Conservation (phyloP, 306 rosid genomes). For the Senna tora region DNA sequence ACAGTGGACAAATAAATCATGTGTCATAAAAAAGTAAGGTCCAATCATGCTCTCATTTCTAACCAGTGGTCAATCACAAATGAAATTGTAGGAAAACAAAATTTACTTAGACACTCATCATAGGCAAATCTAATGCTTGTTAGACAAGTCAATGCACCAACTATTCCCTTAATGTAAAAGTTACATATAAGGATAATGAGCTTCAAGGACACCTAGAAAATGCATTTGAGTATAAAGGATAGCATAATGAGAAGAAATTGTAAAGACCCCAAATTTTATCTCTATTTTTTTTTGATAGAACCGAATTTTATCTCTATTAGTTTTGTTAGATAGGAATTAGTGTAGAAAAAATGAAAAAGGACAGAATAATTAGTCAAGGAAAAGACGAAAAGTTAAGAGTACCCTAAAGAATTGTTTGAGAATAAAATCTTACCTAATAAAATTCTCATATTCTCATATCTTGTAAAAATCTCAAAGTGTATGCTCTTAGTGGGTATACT, state of each 20-base stretch:
- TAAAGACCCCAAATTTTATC: not conserved
- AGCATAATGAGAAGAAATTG: constrained; percentile 2
- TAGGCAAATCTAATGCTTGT: constrained; percentile 5
- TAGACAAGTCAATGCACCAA: not conserved
- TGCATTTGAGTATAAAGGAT: constrained; percentile 1
- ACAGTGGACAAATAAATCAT: not conserved
- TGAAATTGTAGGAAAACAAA: constrained; percentile 17
- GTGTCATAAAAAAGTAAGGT: not conserved
- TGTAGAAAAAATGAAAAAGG: too few species aligned
- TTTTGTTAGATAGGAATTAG: too few species aligned
- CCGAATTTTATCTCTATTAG: too few species aligned
- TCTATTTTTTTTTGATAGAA: too few species aligned
- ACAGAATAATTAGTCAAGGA: too few species aligned
- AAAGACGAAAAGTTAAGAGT: too few species aligned
- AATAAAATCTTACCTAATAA: too few species aligned
- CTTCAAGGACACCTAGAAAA: not conserved
- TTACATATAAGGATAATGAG: not conserved
- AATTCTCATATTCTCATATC: too few species aligned
- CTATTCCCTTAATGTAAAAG: not conserved
- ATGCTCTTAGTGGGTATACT: too few species aligned
- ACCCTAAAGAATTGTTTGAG: too few species aligned
- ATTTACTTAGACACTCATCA: not conserved
- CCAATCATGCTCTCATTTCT: constrained; percentile 3
- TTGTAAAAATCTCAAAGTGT: too few species aligned
- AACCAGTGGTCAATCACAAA: not conserved